Conservation (phyloP, 2,329 filamentous ascomycete genomes). For the Plenodomus lindquistii region DNA sequence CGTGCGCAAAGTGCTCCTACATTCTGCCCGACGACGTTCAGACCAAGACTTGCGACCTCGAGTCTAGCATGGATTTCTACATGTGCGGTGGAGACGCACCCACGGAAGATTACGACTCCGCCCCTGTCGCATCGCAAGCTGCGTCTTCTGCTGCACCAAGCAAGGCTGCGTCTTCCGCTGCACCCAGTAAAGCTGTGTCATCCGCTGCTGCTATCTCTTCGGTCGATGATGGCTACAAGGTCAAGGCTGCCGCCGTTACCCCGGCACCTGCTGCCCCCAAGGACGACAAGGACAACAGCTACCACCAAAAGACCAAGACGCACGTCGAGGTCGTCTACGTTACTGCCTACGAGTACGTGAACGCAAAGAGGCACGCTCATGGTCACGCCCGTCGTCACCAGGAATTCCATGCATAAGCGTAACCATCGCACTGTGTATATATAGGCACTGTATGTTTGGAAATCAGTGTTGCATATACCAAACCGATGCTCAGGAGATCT, state of each 20-base stretch:
- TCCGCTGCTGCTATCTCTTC: slow-evolving; percentile 10
- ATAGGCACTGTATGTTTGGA: not conserved
- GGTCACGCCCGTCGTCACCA: slow-evolving; percentile 34
- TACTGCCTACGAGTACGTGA: slow-evolving; percentile 35
- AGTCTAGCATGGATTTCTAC: slow-evolving; percentile 38
- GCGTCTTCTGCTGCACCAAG: slow-evolving; percentile 4
- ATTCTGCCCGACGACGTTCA: slow-evolving; percentile 36
- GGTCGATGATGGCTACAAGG: slow-evolving; percentile 15
- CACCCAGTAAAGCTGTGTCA: not conserved
- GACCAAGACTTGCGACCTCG: slow-evolving; percentile 37
- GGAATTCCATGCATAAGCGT: slow-evolving; percentile 37
- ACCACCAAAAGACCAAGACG: slow-evolving; percentile 23
- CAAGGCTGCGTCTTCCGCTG: not conserved
- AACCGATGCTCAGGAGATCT: slow-evolving; percentile 31
- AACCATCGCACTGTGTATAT: slow-evolving; percentile 2
- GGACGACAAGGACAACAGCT: slow-evolving; percentile 4
- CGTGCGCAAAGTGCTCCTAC: slow-evolving; percentile 38
- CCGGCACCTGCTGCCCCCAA: slow-evolving; percentile 14
- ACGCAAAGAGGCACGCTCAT: slow-evolving; percentile 42
- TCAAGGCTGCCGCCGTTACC: slow-evolving; percentile 29
- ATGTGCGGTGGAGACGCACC: slow-evolving; percentile 39
- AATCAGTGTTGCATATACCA: slow-evolving; percentile 19
- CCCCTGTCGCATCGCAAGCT: slow-evolving; percentile 9
- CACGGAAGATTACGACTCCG: slow-evolving; percentile 13
- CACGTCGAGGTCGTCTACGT: slow-evolving; percentile 38